Evolutionary conservation across 108 stramenopile species (phyloP), one percentile per base, ranked within the genome.

Genomic region (Cylindrotheca closterium): DNA sequence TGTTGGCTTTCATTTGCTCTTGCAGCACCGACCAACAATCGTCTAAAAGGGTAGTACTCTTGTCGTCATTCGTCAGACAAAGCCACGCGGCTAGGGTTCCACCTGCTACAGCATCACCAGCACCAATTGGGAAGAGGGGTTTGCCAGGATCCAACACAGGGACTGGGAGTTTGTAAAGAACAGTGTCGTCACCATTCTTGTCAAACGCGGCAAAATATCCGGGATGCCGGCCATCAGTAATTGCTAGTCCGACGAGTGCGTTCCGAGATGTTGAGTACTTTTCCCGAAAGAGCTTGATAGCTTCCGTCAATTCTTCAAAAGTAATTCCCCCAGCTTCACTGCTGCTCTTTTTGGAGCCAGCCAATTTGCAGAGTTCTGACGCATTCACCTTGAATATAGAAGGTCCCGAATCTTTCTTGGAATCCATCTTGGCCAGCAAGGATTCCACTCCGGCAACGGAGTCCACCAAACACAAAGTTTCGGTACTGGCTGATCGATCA

Each of bases 61-160:
- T 15, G n/a, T 74, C 18, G 17, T 31, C 56, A 4, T 23, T 51
- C 24, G 34, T 30, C 25, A 90, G 59, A 60, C 65, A 67, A 31
- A 83, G 68, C 93, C 88, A 91, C 0, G 89, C 87, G 4, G 89
- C 88, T 33, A 89, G 52, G 1, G 88, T 91, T 34, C 89, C 93
- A 22, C 84, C 93, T 5, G 93, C 86, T 15, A 91, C 89, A 2
- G 88, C 84, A 65, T 94, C 93, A 2, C 93, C 93, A 3, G 93
- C 93, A 2, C 93, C 93, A 67, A 94, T 91, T 0, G 93, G 93
- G 63, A 79, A 94, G 28, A 94, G 48, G 3, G 51, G 49, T 15
- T 22, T 24, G 4, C 24, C 30, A 27, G 2, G 18, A 29, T 64
- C 52, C 45, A 79, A 47, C 10, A 19, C 51, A 25, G 84, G 74